Conservation (phyloP, 2,329 filamentous ascomycete genomes). For the Rhynchosporium agropyri region DNA sequence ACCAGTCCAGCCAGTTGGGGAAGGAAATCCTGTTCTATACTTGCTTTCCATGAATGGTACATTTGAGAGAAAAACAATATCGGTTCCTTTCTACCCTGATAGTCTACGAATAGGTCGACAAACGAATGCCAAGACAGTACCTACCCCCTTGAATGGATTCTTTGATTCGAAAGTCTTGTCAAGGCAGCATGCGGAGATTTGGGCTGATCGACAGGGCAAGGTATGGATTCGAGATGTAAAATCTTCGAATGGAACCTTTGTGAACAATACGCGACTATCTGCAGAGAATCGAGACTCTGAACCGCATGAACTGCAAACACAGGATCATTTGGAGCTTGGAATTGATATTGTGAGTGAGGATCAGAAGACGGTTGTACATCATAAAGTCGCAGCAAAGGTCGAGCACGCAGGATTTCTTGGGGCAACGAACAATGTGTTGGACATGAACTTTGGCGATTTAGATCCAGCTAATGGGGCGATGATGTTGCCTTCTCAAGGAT, state of each 20-base stretch:
- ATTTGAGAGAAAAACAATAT: conserved; percentile 96
- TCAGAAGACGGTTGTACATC: conserved; percentile 96
- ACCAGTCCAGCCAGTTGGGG: conserved; percentile 42
- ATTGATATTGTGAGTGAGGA: conserved; percentile 99
- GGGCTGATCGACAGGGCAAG: conserved; percentile 82
- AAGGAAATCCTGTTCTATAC: conserved; percentile 77
- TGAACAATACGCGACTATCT: conserved; percentile 88
- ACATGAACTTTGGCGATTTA: conserved; percentile 90
- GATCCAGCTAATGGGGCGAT: conserved; percentile 77
- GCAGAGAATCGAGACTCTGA: conserved; percentile 96
- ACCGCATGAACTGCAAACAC: conserved; percentile 87
- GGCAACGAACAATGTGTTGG: conserved; percentile 74
- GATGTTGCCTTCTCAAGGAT: conserved; percentile 68
- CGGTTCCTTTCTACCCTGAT: conserved; percentile 92
- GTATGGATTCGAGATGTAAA: conserved; percentile 97
- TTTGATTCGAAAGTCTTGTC: conserved; percentile 99
- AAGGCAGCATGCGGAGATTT: conserved; percentile 93
- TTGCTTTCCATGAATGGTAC: conserved; percentile 91
- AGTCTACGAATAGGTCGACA: conserved; percentile 91
- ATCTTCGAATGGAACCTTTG: conserved; percentile 97
- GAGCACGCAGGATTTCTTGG: conserved; percentile 89
- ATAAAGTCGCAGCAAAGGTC: conserved; percentile 96
- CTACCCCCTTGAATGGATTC: conserved; percentile 87
- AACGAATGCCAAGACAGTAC: conserved; percentile 94
- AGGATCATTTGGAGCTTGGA: conserved; percentile 89